Evolutionary conservation across 2,329 filamentous ascomycete genomes (phyloP).

Genomic region (Sarocladiaceae sp.): DNA sequence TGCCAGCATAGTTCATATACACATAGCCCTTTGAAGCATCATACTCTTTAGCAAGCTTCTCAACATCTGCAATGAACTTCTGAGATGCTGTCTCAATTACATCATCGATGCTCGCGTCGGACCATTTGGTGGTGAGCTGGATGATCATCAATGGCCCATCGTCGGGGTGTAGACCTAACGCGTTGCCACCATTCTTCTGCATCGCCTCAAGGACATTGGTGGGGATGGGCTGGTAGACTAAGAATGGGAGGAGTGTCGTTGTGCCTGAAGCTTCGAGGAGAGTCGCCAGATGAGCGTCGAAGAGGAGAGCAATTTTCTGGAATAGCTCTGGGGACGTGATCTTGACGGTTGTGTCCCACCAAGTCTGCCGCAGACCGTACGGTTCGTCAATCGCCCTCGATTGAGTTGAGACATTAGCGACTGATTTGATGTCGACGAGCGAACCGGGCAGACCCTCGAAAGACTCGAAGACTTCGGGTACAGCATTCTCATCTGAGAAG

Average conservation of each 20-base stretch:
- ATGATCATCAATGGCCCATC: conserved; percentile 29
- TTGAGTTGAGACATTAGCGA: conserved; percentile 21
- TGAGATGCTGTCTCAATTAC: conserved; percentile 18
- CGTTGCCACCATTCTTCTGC: conserved; percentile 34
- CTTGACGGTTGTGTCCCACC: conserved; percentile 23
- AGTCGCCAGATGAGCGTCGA: conserved; percentile 11
- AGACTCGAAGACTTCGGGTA: conserved; percentile 18
- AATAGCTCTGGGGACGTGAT: conserved; percentile 19
- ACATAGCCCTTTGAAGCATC: conserved; percentile 27
- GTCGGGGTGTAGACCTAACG: conserved; percentile 31
- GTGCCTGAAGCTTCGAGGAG: not conserved
- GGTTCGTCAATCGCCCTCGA: conserved; percentile 19
- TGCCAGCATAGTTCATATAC: conserved; percentile 31
- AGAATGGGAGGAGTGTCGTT: conserved; percentile 14
- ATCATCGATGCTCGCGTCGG: conserved; percentile 22
- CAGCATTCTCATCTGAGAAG: conserved; percentile 8
- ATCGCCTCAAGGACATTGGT: conserved; percentile 26
- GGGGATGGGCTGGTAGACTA: conserved; percentile 35
- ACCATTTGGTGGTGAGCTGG: conserved; percentile 23
- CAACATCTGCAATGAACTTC: conserved; percentile 19
- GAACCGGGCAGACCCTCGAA: conserved; percentile 17
- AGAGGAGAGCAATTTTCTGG: conserved; percentile 22
- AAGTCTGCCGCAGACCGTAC: conserved; percentile 22
- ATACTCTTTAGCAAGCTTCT: conserved; percentile 18
- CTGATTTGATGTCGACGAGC: conserved; percentile 16